These are phyloP conservation scores for Albifimbria verrucaria DNA, from an alignment of 2,329 filamentous ascomycete species.

Conservation along the genomic window DNA sequence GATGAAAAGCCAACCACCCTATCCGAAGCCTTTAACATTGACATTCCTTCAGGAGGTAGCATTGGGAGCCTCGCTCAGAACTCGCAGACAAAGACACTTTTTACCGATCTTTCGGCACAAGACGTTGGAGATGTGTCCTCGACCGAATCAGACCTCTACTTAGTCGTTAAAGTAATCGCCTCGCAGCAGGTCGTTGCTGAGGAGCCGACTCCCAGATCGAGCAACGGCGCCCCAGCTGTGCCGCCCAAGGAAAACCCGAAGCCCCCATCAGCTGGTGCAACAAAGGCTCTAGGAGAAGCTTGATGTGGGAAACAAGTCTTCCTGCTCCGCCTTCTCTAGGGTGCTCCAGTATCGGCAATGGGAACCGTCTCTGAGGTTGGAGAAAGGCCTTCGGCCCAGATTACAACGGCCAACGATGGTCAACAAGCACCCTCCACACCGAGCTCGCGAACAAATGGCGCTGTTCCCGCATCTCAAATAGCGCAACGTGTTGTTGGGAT, in stretches of 20 bases:
- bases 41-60: conserved; percentile 71
- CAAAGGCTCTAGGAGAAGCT: conserved; percentile 56
- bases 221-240: conserved; percentile 38
- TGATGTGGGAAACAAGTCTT: conserved; percentile 67
- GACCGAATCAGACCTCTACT: conserved; percentile 70
- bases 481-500: conserved; percentile 65
- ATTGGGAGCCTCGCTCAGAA: conserved; percentile 63
- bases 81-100: conserved; percentile 76
- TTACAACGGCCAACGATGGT: conserved; percentile 42
- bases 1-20: conserved; percentile 63
- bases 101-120: conserved; percentile 76
- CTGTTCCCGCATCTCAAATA: conserved; percentile 21
- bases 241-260: conserved; percentile 43
- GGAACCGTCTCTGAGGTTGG: conserved; percentile 54
- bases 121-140: conserved; percentile 64
- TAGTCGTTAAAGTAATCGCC: conserved; percentile 77
- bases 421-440: conserved; percentile 50
- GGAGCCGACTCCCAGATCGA: conserved; percentile 51
- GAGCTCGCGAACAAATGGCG: conserved; percentile 38
- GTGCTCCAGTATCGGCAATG: conserved; percentile 44
- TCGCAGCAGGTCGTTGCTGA: conserved; percentile 43
- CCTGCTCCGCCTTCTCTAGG: conserved; percentile 54
- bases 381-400: conserved; percentile 30
- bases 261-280: conserved; percentile 44
- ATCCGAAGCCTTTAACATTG: conserved; percentile 79